Conservation (phyloP, 768 basidiomycete species). For the Psilocybe subaeruginosa region DNA sequence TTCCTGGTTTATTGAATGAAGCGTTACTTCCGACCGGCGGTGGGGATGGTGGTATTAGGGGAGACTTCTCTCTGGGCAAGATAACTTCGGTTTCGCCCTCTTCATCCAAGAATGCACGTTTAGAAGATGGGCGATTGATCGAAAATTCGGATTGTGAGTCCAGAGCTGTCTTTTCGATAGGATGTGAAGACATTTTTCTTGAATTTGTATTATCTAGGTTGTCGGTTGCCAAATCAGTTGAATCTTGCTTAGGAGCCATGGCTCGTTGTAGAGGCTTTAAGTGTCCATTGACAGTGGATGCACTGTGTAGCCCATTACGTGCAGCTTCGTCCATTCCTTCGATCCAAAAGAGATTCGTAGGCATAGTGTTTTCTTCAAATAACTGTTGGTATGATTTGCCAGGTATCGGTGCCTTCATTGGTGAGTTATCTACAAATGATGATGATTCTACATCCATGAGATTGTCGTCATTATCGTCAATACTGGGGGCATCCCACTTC, state of each 20-base stretch:
- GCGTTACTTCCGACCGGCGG: conserved; percentile 42
- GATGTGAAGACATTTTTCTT: conserved; percentile 1
- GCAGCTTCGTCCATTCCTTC: conserved; percentile 12
- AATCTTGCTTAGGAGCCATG: neutral
- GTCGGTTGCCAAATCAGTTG: neutral
- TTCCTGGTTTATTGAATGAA: conserved; percentile 22
- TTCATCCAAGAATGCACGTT: conserved; percentile 44
- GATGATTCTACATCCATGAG: conserved; percentile 37
- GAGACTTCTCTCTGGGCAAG: conserved; percentile 24
- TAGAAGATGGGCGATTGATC: conserved; percentile 35
- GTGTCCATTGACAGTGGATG: neutral
- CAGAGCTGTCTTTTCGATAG: conserved; percentile 1
- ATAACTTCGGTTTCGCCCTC: conserved; percentile 28
- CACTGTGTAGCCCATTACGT: conserved; percentile 2
- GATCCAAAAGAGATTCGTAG: conserved; percentile 22
- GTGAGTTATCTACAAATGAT: conserved; percentile 72
- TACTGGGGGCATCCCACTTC: conserved; percentile 16
- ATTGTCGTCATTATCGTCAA: conserved; percentile 30
- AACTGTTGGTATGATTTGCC: conserved; percentile 67
- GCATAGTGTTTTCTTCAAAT: conserved; percentile 51
- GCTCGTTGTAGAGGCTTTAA: neutral
- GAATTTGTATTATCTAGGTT: neutral
- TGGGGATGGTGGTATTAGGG: conserved; percentile 73
- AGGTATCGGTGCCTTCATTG: conserved; percentile 60
- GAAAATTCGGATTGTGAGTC: conserved; percentile 11